Base-by-base conservation (phyloP, 176 grass and related monocot genomes). In the Ananas comosus region DNA sequence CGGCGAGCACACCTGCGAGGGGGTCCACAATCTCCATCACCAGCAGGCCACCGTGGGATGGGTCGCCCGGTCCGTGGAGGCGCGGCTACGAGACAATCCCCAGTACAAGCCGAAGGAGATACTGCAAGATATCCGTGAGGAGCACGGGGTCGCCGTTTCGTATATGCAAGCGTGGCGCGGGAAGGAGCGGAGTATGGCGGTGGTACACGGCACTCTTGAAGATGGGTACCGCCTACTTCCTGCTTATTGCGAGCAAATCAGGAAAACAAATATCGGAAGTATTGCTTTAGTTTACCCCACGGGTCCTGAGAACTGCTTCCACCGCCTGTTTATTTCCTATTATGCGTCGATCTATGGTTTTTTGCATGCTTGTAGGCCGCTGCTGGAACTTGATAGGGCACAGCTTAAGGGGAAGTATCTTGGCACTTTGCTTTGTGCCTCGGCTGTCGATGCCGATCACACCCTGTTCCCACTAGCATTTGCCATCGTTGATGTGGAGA, bases 111-210 rank as follows among this genome's bases (percentile, higher is more conserved):
- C 94, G 9, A 97, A 97, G 80, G 94, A 97, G 59, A 97, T 97
- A 79, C 77, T 97, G 84, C 93, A 97, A 74, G 93, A 90, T 77
- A 97, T 92, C 27, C 79, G 53, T 17, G 93, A 97, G 50, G 86
- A 97, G 73, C 93, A 97, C 85, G 93, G 93, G 22, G 82, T 97
- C 2, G 93, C 93, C 16, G 89, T 97, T 29, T 92, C 89, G 65
- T 97, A 97, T 71, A 97, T 97, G 94, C 94, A 97, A 69, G 94
- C 94, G 52, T 93, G 94, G 87, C 89, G 94, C 57, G 94, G 94
- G 65, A 97, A 97, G 61, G 94, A 93, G 87, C 83, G 94, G 72
- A 97, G 94, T 72, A 90, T 97, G 87, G 89, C 94, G 72, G 80
- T 86, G 21, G 81, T 97, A 63, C 90, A 97, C 70, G 94, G 94